Percentiles rank a stretch among this genome's conserved stretches.
phyloP scores from a whole-genome alignment of 2,329 filamentous ascomycete genomes.

The Graphium sp. region DNA sequence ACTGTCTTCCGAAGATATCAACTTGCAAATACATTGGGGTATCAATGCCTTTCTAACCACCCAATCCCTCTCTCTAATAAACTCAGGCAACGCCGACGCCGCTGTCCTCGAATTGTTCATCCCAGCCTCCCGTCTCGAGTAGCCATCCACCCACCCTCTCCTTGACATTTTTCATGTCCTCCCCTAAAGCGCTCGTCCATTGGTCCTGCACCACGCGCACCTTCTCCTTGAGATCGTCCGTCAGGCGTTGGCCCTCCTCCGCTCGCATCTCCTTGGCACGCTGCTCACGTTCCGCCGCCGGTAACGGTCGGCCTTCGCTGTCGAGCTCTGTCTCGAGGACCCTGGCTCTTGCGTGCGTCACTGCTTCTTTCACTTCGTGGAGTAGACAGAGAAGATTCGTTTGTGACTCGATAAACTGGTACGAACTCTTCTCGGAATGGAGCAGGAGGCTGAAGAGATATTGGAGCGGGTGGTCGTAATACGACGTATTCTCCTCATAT shows the following conservation, averaged over 20 bases:
- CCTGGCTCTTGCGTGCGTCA: slow-evolving; percentile 51
- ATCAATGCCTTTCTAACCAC: slow-evolving; percentile 7
- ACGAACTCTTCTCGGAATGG: slow-evolving; percentile 82
- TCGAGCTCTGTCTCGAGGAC: slow-evolving; percentile 48
- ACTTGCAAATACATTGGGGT: slow-evolving; percentile 7
- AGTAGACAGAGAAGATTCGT: slow-evolving; percentile 78
- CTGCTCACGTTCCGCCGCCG: slow-evolving; percentile 15
- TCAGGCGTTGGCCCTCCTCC: slow-evolving; percentile 56
- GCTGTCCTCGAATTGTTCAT: slow-evolving; percentile 51
- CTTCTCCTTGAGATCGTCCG: slow-evolving; percentile 82
- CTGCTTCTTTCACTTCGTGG: slow-evolving; percentile 75
- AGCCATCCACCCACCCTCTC: slow-evolving; percentile 59
- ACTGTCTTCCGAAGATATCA: no score
- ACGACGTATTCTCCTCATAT: slow-evolving; percentile 71
- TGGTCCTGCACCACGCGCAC: slow-evolving; percentile 81
- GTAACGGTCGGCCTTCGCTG: slow-evolving; percentile 16
- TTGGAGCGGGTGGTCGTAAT: slow-evolving; percentile 67
- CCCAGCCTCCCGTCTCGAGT: slow-evolving; percentile 70
- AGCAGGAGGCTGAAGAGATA: slow-evolving; percentile 76
- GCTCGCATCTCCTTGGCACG: slow-evolving; percentile 37
- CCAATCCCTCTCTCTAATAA: slow-evolving; percentile 2
- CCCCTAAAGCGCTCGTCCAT: slow-evolving; percentile 77
- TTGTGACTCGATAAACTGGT: slow-evolving; percentile 94
- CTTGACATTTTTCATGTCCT: slow-evolving; percentile 56
- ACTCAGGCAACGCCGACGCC: slow-evolving; percentile 28